phyloP scores from a whole-genome alignment of 2,329 filamentous ascomycete genomes.

The Lasiodiplodia sp. region DNA sequence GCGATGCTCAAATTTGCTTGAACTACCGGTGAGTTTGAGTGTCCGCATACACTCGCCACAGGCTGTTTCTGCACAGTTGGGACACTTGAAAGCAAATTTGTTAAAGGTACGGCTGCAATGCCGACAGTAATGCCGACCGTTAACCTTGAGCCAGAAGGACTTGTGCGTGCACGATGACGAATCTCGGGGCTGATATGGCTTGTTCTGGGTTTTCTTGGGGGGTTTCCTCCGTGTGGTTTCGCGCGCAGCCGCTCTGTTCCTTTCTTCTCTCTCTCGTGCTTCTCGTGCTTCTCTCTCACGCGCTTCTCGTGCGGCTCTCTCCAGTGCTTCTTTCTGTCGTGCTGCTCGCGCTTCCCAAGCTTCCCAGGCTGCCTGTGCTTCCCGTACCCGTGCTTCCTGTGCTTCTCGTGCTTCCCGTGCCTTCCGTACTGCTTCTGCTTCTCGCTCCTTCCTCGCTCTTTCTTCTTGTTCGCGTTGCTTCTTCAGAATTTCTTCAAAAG shows the following conservation, averaged over 20 bases:
- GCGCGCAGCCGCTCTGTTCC: background rate
- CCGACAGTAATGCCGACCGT: background rate
- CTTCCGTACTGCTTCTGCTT: background rate
- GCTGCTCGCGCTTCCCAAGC: no score
- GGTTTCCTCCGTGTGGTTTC: no score
- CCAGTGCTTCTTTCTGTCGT: no score
- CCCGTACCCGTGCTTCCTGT: no score
- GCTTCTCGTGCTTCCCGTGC: no score
- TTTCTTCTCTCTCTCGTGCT: background rate
- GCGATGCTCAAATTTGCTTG: background rate
- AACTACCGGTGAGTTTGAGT: background rate
- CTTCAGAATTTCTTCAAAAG: background rate
- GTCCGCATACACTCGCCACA: constrained; percentile 3
- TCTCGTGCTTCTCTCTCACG: no score
- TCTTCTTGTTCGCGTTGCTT: background rate
- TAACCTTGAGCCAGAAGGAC: background rate
- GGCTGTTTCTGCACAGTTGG: background rate
- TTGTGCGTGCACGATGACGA: no score
- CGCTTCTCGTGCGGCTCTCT: no score
- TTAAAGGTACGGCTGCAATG: background rate
- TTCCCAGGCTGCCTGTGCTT: no score
- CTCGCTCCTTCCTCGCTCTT: background rate
- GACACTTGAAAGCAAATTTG: no score
- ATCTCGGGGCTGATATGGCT: background rate
- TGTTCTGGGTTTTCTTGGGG: no score